phyloP scores from a whole-genome alignment of 2,329 filamentous ascomycete species.

The Neofusicoccum cordaticola region DNA sequence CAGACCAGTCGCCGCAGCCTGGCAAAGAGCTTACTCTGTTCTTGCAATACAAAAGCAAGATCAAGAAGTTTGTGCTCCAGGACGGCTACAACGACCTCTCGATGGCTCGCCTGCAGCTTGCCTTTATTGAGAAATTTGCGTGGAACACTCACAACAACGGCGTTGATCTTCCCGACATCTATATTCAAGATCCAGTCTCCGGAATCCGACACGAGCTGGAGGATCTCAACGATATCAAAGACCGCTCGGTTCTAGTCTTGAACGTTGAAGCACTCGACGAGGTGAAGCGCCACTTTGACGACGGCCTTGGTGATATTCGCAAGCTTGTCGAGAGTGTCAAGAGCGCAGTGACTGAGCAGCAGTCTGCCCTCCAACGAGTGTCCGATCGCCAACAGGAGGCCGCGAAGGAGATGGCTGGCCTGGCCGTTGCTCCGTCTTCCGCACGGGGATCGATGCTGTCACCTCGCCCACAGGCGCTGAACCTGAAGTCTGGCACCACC shows the following conservation, averaged over 20 bases:
- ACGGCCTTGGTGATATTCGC: conserved; percentile 77
- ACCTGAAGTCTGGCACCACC: conserved; percentile 26
- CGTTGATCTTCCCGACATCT: conserved; percentile 89
- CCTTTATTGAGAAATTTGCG: conserved; percentile 98
- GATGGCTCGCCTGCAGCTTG: conserved; percentile 83
- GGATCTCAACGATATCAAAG: conserved; percentile 88
- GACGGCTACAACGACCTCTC: conserved; percentile 83
- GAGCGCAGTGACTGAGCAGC: conserved; percentile 79
- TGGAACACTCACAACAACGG: conserved; percentile 98
- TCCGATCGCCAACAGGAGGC: conserved; percentile 89
- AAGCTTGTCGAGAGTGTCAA: conserved; percentile 83
- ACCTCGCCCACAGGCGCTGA: conserved; percentile 23
- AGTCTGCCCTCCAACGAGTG: conserved; percentile 76
- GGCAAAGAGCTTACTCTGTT: conserved; percentile 91
- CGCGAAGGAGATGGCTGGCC: conserved; percentile 76
- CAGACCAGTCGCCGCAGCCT: conserved; percentile 63
- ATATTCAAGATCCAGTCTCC: conserved; percentile 93
- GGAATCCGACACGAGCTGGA: conserved; percentile 96
- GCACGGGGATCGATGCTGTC: conserved; percentile 34
- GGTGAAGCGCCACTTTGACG: conserved; percentile 93
- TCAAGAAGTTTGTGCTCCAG: conserved; percentile 89
- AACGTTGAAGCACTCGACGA: conserved; percentile 93
- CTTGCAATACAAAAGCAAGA: conserved; percentile 92
- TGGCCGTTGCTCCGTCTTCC: conserved; percentile 48
- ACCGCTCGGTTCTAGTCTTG: conserved; percentile 88